Evolutionary conservation across 805 yeast genomes (phyloP).

Genomic region (Wickerhamomyces chambardii): DNA sequence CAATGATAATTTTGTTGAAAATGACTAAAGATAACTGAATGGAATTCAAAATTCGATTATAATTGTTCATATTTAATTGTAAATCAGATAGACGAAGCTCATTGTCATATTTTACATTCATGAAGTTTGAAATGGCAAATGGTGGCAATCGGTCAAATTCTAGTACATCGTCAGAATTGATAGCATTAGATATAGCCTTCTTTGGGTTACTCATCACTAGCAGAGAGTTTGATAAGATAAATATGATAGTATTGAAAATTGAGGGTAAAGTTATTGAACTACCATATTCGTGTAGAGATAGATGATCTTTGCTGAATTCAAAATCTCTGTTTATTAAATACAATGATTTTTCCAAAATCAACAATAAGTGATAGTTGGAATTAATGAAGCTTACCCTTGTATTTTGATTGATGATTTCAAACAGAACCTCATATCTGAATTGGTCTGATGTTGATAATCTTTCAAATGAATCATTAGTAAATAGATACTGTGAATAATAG

Average conservation of each 20-base stretch:
- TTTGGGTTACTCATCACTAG: slow-evolving; percentile 8
- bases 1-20: slow-evolving; percentile 3
- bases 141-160: slow-evolving; percentile 14
- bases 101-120: slow-evolving; percentile 5
- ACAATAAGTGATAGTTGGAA: slow-evolving; percentile 9
- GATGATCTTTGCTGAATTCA: slow-evolving; percentile 6
- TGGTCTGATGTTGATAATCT: slow-evolving; percentile 1
- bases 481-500: no score
- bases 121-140: slow-evolving; percentile 15
- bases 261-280: slow-evolving; percentile 11
- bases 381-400: slow-evolving; percentile 8
- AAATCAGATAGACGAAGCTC: slow-evolving; percentile 1
- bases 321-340: slow-evolving; percentile 6
- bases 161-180: slow-evolving; percentile 3
- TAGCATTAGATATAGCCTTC: slow-evolving; percentile 3
- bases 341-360: slow-evolving; percentile 7
- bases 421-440: slow-evolving; percentile 13
- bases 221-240: slow-evolving; percentile 8
- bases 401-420: slow-evolving; percentile 18
- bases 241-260: slow-evolving; percentile 7
- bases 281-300: slow-evolving; percentile 11
- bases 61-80: slow-evolving; percentile 8
- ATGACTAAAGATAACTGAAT: slow-evolving; percentile 5
- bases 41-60: slow-evolving; percentile 6
- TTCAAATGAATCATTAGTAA: background rate